Base-by-base conservation (phyloP, 352 stramenopile genomes). In the Phytopythium cucurbitacearum region DNA sequence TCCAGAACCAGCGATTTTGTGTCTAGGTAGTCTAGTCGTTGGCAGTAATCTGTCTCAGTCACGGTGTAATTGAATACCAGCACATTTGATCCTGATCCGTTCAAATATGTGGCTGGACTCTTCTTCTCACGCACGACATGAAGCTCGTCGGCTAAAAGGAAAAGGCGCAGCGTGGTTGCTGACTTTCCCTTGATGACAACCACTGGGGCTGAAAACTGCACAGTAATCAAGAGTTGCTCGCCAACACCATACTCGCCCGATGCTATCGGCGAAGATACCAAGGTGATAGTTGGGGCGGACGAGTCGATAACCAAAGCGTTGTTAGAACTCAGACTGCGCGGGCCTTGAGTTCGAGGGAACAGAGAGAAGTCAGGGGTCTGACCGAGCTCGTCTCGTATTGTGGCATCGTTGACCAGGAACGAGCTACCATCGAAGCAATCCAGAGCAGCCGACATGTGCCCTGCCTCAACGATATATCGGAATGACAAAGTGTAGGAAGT, bases 181-280 rank as follows among this genome's bases (percentile, higher is more conserved):
- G 7, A 6, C n/a, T 62, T 41, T 1, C 59, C 52, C 33, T 61
- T 11, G 9, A 65, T 45, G 0, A 90, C 74, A 7, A 57, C 44
- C 0, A 92, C 80, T 2, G 77, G 60, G 16, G 55, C 51, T 0
- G 62, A 72, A 46, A 92, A 92, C 10, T 53, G 51, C n/a, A 91
- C 51, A 42, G 77, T 64, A 28, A 93, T 56, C 34, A 59, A 0
- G 28, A 93, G 55, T 0, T 63, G 37, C 40, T 90, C 64, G 0
- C 76, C 80, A 15, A 90, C 68, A 4, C 82, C 80, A 44, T 91
- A 93, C 40, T 84, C 73, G 0, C 71, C 80, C 0, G 76, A 82
- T 0, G 66, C 52, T 5, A 60, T 86, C 4, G 53, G 54, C 1
- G 73, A 65, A 2, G 67, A 83, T 2, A 91, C 77, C 34, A 67